Base-by-base conservation (phyloP, 2,329 filamentous ascomycete species). In the Aschersonia sp. region DNA sequence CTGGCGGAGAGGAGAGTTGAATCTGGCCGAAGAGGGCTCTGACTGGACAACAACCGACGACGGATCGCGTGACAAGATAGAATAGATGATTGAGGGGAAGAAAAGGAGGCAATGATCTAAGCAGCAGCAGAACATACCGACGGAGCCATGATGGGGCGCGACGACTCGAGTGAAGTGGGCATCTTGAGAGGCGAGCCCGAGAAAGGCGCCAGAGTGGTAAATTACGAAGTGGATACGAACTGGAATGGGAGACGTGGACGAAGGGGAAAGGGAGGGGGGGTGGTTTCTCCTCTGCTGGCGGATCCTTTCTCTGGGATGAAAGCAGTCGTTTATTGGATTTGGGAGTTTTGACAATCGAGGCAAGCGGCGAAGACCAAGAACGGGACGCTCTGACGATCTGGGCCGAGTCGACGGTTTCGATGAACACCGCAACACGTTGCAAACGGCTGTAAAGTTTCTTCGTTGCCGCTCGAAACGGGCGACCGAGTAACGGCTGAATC, bases 111-210 rank as follows among this genome's bases (percentile, higher is more conserved):
- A 22, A 22, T 44, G 42, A 44, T 52, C 45, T 49, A 32, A 44
- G 47, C 44, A 46, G 43, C 37, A 51, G 50, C 45, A 47, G 47
- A 51, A 75, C 76, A 48, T 76, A 79, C 76, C 58, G 76, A 79
- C 44, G 75, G 71, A 50, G 74, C 74, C 76, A 79, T 78, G 61
- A 79, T 79, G 56, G 76, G 76, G 60, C 75, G 74, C 47, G 73
- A 69, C 43, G 76, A 79, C 48, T 79, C 76, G 49, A 79, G 58
- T n/a, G 76, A 79, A 51, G 69, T 61, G 60, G 75, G 73, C 76
- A 79, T 79, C 48, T 7, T 47, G 48, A 43, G 4, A 40, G 41
- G 30, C 40, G 22, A 30, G 11, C 6, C 22, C 46, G 41, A 37
- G 43, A 46, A 14, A 43, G 39, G 40, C 43, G 30, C 39, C 9